phyloP scores from a whole-genome alignment of 345 rosid genomes.

The Rhizophora apiculata region DNA sequence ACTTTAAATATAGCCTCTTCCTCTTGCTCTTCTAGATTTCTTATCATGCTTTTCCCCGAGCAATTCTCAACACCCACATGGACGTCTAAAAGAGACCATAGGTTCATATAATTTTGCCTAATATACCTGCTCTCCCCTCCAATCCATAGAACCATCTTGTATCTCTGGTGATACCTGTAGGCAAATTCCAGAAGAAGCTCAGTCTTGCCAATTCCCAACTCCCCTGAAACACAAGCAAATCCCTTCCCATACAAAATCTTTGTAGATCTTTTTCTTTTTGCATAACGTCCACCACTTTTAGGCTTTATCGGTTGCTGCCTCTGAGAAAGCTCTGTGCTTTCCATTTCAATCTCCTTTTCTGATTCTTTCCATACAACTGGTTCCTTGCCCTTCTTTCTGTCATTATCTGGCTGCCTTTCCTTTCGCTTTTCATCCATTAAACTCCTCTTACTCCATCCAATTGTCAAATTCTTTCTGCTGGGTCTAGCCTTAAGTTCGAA shows the following conservation, averaged over 20 bases:
- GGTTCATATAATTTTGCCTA: slow-evolving; percentile 83
- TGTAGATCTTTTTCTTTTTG: slow-evolving; percentile 61
- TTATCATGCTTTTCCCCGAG: slow-evolving; percentile 53
- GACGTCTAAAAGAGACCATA: slow-evolving; percentile 69
- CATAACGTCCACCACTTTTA: slow-evolving; percentile 38
- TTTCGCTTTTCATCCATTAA: slow-evolving; percentile 45
- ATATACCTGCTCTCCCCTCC: slow-evolving; percentile 88
- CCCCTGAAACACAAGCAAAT: slow-evolving; percentile 82
- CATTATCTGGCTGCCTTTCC: slow-evolving; percentile 26
- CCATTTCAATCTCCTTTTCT: slow-evolving; percentile 95
- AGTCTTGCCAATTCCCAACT: slow-evolving; percentile 88
- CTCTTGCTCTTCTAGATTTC: slow-evolving; percentile 91
- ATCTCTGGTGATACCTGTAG: slow-evolving; percentile 77
- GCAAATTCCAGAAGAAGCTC: slow-evolving; percentile 96
- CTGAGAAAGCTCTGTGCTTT: slow-evolving; percentile 39
- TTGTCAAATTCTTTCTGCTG: slow-evolving; percentile 60
- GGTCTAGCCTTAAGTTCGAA: slow-evolving; percentile 79
- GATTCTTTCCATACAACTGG: slow-evolving; percentile 94
- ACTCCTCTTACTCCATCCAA: slow-evolving; percentile 68
- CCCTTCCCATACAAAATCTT: slow-evolving; percentile 81
- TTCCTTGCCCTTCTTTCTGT: slow-evolving; percentile 73
- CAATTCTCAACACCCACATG: slow-evolving; percentile 70
- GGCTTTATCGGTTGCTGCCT: slow-evolving; percentile 31
- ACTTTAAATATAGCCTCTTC: slow-evolving; percentile 71
- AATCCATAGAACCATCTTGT: slow-evolving; percentile 94